Evolutionary conservation across 805 yeast genomes (phyloP), one percentile per base, ranked within the genome.

Genomic region (Candida argentea): DNA sequence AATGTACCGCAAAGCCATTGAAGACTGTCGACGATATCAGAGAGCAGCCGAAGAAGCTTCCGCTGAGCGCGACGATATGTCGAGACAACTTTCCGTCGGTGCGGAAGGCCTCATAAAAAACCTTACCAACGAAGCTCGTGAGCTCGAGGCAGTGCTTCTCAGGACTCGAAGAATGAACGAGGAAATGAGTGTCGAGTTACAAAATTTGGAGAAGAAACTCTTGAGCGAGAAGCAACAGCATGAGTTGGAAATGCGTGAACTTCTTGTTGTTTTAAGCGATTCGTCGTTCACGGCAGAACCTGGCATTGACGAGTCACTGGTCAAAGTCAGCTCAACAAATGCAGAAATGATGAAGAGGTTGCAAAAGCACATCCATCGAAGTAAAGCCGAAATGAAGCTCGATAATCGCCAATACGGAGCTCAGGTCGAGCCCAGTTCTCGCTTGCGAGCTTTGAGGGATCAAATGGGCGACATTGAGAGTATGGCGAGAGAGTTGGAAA

Each of bases 401-500:
- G 75, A 63, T 27, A 65, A 58, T 34, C 48, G 61, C 24, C 53
- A 55, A 38, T 67, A 58, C 55, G 73, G 73, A 27, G 46, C 67
- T 8, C 61, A 66, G 16, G 69, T 76, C 16, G 94, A 83, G 46
- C 94, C 95, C 3, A 79, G 80, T 42, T 69, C 80, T 3, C 62
- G 89, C 38, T 55, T 86, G 28, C 66, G 91, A 35, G 76, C 73
- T 24, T 61, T 87, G 41, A 65, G 95, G 31, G 83, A 78, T 42
- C 70, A 78, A 46, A 85, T 85, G 94, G 93, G 82, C 34, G 77
- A 73, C 37, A 65, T 87, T 29, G 94, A 83, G 46, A 69, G 71
- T 26, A 82, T 83, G 58, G 95, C 95, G 0, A 61, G 93, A 35
- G 82, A 80, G 43, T 63, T 89, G 33, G 96, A 89, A 48, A 77